These are phyloP conservation scores for Craterostigma plantagineum DNA, from an alignment of 257 asterid species.

Conservation along the genomic window DNA sequence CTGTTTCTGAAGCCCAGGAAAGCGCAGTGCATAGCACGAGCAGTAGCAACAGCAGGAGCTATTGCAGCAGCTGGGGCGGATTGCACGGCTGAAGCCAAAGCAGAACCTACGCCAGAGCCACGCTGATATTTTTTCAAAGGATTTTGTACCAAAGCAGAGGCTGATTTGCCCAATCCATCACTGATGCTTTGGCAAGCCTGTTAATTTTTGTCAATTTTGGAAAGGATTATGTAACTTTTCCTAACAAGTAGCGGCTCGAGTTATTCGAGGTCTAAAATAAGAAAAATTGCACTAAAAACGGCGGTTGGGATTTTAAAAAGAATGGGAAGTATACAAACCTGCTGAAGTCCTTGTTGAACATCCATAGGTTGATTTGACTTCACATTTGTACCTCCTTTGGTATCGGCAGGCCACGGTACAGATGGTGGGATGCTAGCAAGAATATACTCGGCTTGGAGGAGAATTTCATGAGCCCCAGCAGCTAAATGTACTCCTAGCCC, in stretches of 20 bases:
- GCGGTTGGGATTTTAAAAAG: background rate
- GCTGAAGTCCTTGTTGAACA: conserved; percentile 90
- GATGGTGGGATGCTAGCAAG: conserved; percentile 74
- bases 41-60: conserved; percentile 92
- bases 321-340: conserved; percentile 33
- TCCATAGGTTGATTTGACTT: conserved; percentile 83
- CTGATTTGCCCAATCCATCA: conserved; percentile 79
- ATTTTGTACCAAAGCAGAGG: conserved; percentile 60
- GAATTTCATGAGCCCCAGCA: conserved; percentile 85
- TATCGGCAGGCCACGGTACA: conserved; percentile 52
- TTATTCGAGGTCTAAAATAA: too few relatives aligned
- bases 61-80: conserved; percentile 92
- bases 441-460: conserved; percentile 79
- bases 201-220: background rate
- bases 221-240: too few relatives aligned
- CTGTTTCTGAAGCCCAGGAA: conserved; percentile 90
- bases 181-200: conserved; percentile 89
- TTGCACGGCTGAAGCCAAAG: conserved; percentile 66
- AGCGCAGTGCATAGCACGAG: conserved; percentile 71
- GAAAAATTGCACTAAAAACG: too few relatives aligned
- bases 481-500: conserved; percentile 96
- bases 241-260: too few relatives aligned
- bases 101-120: conserved; percentile 73
- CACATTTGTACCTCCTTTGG: conserved; percentile 32
- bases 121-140: conserved; percentile 69